A percentile compares a stretch with the other conserved stretches of the same genome.
phyloP scores from a whole-genome alignment of 169 alveolate genomes.

The Condylostoma magnum region DNA sequence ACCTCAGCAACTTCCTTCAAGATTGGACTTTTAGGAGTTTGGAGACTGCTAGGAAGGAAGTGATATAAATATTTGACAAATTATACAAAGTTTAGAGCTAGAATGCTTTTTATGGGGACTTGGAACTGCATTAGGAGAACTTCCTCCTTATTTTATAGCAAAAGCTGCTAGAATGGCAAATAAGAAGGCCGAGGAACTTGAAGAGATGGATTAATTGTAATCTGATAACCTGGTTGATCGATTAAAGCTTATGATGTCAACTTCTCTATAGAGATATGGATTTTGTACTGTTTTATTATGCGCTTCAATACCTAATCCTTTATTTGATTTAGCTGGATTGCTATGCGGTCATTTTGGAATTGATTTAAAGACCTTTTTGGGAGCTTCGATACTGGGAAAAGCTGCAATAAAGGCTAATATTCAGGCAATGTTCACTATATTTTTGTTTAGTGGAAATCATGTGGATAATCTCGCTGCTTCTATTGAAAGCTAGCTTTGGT shows the following conservation, averaged over 20 bases:
- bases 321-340: slow-evolving; percentile 90
- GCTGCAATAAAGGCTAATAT: slow-evolving; percentile 85
- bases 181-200: slow-evolving; percentile 73
- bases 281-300: slow-evolving; percentile 81
- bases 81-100: slow-evolving; percentile 46
- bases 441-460: slow-evolving; percentile 62
- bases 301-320: slow-evolving; percentile 87
- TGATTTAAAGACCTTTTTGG: slow-evolving; percentile 87
- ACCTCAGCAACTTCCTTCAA: slow-evolving; percentile 52
- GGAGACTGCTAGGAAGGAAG: slow-evolving; percentile 52
- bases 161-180: slow-evolving; percentile 83
- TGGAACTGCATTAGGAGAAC: slow-evolving; percentile 95
- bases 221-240: slow-evolving; percentile 17
- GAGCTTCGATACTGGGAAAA: slow-evolving; percentile 90
- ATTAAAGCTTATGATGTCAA: slow-evolving; percentile 53
- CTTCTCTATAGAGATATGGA: slow-evolving; percentile 82
- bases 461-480: slow-evolving; percentile 37
- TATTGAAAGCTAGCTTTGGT: slow-evolving; percentile 35
- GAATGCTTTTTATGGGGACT: slow-evolving; percentile 92
- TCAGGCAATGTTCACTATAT: slow-evolving; percentile 73
- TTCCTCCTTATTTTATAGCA: slow-evolving; percentile 95
- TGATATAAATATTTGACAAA: slow-evolving; percentile 36
- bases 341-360: slow-evolving; percentile 93
- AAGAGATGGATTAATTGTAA: slow-evolving; percentile 52
- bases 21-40: slow-evolving; percentile 49